These are phyloP conservation scores for Elsinoe perseae DNA, from an alignment of 2,329 filamentous ascomycete genomes.

Conservation along the genomic window DNA sequence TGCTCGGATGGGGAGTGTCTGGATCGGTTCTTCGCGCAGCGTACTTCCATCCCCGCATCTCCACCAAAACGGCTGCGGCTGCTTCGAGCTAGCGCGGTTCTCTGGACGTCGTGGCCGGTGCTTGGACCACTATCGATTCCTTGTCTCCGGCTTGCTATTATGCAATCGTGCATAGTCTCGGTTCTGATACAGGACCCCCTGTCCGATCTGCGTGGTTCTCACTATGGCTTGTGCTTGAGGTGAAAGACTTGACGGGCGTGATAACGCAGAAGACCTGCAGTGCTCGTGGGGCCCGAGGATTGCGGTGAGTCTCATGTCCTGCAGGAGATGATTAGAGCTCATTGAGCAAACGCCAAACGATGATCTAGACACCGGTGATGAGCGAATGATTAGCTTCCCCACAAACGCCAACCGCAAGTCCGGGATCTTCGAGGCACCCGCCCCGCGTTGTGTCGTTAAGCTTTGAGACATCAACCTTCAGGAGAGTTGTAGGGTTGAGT, in stretches of 20 bases:
- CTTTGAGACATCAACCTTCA: conserved; percentile 4
- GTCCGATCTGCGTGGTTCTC: not conserved
- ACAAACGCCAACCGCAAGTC: conserved; percentile 10
- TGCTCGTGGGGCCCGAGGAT: not conserved
- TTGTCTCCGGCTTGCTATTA: conserved; percentile 11
- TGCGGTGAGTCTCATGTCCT: not conserved
- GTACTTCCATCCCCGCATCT: conserved; percentile 1
- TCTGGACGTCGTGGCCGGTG: conserved; percentile 8
- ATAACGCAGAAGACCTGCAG: not conserved
- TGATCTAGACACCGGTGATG: conserved; percentile 1
- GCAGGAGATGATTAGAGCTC: not conserved
- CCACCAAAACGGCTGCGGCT: not conserved
- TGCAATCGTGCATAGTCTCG: conserved; percentile 2
- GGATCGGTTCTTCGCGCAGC: not conserved
- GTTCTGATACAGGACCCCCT: not conserved
- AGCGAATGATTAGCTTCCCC: not conserved
- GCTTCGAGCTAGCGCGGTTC: not conserved
- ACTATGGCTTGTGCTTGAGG: not conserved
- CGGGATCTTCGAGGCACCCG: not conserved
- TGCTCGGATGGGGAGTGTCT: not conserved
- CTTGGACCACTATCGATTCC: conserved; percentile 2
- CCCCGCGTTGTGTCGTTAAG: conserved; percentile 2
- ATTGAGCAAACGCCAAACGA: not conserved
- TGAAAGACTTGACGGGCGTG: not conserved
- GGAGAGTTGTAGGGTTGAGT: not conserved